These are phyloP conservation scores for Scheffersomyces spartinae DNA, from an alignment of 805 yeast genomes.

Conservation along the genomic window DNA sequence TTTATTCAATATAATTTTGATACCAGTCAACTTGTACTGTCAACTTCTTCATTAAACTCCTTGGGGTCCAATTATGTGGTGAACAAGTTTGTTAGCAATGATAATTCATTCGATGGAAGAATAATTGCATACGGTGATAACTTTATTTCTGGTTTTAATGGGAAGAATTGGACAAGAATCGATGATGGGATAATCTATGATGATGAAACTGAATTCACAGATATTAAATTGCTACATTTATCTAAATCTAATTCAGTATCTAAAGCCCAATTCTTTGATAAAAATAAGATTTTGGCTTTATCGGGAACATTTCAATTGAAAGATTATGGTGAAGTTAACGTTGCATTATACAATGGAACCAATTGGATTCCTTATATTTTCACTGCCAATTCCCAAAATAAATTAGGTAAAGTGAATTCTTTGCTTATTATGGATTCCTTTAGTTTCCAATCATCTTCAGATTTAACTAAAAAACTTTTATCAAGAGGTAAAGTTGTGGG, in stretches of 20 bases:
- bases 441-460: slow-evolving; percentile 24
- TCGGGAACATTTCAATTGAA: slow-evolving; percentile 44
- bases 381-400: slow-evolving; percentile 14
- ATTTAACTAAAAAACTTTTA: slow-evolving; percentile 11
- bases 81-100: slow-evolving; percentile 35
- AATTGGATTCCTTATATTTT: slow-evolving; percentile 57
- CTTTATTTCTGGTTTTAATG: slow-evolving; percentile 32
- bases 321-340: slow-evolving; percentile 43
- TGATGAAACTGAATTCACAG: slow-evolving; percentile 26
- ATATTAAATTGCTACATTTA: slow-evolving; percentile 31
- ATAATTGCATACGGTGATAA: slow-evolving; percentile 22
- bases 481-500: slow-evolving; percentile 34
- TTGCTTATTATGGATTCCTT: slow-evolving; percentile 23
- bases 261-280: slow-evolving; percentile 26
- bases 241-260: slow-evolving; percentile 15
- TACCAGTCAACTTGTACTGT: slow-evolving; percentile 12
- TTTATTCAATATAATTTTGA: slow-evolving; percentile 47
- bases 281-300: slow-evolving; percentile 38
- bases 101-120: slow-evolving; percentile 29
- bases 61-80: slow-evolving; percentile 14
- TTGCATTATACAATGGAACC: slow-evolving; percentile 56
- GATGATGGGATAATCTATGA: slow-evolving; percentile 18
- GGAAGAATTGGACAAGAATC: slow-evolving; percentile 35
- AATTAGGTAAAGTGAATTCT: slow-evolving; percentile 18
- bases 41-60: slow-evolving; percentile 9